Base-by-base conservation (phyloP, 2,329 filamentous ascomycete species). In the Triangularia setosa region DNA sequence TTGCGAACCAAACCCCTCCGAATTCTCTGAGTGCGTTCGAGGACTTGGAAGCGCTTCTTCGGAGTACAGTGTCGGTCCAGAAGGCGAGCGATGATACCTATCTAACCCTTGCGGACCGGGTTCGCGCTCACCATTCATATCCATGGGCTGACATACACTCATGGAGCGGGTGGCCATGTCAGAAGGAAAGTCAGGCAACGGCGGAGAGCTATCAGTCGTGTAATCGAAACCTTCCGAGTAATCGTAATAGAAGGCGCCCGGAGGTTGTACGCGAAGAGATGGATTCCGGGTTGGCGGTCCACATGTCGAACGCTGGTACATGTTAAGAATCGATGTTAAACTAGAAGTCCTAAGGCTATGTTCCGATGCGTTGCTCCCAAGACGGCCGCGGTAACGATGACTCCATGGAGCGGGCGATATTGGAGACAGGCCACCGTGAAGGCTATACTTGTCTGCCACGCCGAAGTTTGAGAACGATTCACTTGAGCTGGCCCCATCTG, bases 191-290 rank as follows among this genome's bases (percentile, higher is more conserved):
- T 69, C 61, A n/a, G 61, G 61, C 12, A 65, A 21, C 23, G 58
- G 55, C 23, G 63, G 11, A 18, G 24, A 44, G 8, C 23, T 54
- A 25, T 63, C 64, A 12, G 61, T 33, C 4, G 57, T 66, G 54
- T 71, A 74, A 18, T 83, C 80, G 60, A 84, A 84, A 2, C 78
- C 79, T 67, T 84, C 83, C 18, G 77, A 80, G 69, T 84, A 84
- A 69, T 85, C 83, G 66, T 84, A 84, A 69, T 83, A 84, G 44
- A 80, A 76, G 53, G 79, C 75, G 64, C 76, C 70, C 35, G 69
- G 63, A 55, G 74, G 68, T 62, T 73, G 27, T 40, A 28, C 7
- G 21, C 55, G 52, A 63, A 64, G 61, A 63, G 67, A 44, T 65
- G 67, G 58, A 23, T 69, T 63, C 63, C 70, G 58, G 54, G 63